Evolutionary conservation across 2,329 filamentous ascomycete genomes (phyloP), one percentile per base, ranked within the genome.

Genomic region (Akanthomyces uredinophilus): DNA sequence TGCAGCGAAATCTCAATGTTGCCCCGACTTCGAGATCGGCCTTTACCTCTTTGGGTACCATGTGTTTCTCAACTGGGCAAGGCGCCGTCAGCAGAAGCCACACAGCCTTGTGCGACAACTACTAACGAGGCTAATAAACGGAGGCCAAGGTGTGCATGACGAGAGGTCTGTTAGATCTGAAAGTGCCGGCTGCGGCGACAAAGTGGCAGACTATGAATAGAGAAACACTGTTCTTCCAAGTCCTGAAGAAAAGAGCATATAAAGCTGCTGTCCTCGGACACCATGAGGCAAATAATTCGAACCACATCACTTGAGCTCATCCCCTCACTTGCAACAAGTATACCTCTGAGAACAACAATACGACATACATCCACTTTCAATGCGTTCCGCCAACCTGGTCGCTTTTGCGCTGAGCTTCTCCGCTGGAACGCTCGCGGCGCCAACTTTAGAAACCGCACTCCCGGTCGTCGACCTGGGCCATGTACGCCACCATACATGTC

Each of bases 401-500:
- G 22, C 46, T 49, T 49, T 49, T 16, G 46, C 46, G 22, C 20
- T 49, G 46, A 49, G 46, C 20, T 11, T 49, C 20, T 24, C 46
- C 7, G 13, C 46, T 5, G 46, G 46, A 10, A 16, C 46, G 22
- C 22, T 49, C 13, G 46, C 46, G 10, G 46, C 46, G 10, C 46
- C 46, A 27, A 49, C 46, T 16, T 14, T 7, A 14, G 46, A 22
- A 49, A 27, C 2, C 5, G 16, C 46, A 11, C 54, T 64, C 14
- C 63, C 63, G 13, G 41, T 64, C 29, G 63, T 64, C 29, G 63
- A 62, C 32, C 35, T 64, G 46, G 59, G 63, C 13, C 62, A 64
- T 52, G 59, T 64, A 49, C 22, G 32, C 10, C 4, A 32, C 29
- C 8, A 5, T 8, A 37, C 27, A 32, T 3, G 4, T 5, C 35